A percentile compares a stretch with the other conserved stretches of the same genome.
phyloP scores from a whole-genome alignment of 495 filamentous ascomycete genomes.

The Daldinia loculata region DNA sequence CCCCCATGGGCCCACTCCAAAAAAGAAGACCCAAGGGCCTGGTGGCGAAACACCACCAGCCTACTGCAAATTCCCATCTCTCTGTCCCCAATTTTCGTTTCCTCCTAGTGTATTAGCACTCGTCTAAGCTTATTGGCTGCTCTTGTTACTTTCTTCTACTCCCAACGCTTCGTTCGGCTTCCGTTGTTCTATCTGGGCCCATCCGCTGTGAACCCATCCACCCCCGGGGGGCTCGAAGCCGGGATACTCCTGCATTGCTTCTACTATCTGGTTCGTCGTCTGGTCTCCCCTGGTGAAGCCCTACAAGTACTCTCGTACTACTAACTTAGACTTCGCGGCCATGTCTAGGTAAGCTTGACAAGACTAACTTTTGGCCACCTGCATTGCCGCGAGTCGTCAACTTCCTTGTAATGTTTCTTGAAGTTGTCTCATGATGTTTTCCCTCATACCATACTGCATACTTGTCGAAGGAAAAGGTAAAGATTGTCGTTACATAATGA shows the following conservation, averaged over 20 bases:
- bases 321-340: constrained; percentile 40
- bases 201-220: constrained; percentile 41
- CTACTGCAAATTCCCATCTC: constrained; percentile 42
- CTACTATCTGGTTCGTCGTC: constrained; percentile 39
- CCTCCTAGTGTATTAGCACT: constrained; percentile 34
- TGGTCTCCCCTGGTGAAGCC: constrained; percentile 34
- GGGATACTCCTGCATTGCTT: constrained; percentile 42
- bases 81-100: constrained; percentile 44
- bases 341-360: constrained; percentile 40
- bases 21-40: constrained; percentile 44
- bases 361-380: constrained; percentile 44
- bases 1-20: constrained; percentile 44
- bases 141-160: constrained; percentile 25
- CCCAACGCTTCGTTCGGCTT: constrained; percentile 44
- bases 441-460: constrained; percentile 49
- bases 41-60: constrained; percentile 45
- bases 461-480: constrained; percentile 46
- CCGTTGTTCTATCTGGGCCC: constrained; percentile 39
- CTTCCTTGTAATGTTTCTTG: constrained; percentile 45
- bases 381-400: constrained; percentile 43
- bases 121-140: constrained; percentile 39
- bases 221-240: constrained; percentile 34
- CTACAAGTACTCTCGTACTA: constrained; percentile 37
- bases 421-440: constrained; percentile 47
- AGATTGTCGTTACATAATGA: constrained; percentile 51